These are phyloP conservation scores for Coprinopsis sp. DNA, from an alignment of 768 basidiomycete species.

Conservation along the genomic window DNA sequence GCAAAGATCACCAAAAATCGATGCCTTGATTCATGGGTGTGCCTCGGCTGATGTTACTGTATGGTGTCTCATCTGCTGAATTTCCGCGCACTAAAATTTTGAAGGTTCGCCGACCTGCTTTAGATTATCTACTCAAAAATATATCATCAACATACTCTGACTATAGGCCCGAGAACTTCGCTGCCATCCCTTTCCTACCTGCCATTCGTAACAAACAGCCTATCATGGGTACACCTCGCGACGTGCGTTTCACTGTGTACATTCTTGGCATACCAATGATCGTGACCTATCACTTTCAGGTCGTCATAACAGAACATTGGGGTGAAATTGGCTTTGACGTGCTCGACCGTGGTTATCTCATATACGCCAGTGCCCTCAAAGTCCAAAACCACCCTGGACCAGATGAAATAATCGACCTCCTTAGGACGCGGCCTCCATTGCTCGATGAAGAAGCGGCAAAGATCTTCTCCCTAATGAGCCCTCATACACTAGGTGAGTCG, in stretches of 20 bases:
- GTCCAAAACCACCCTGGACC: slow-evolving; percentile 67
- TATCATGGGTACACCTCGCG: slow-evolving; percentile 56
- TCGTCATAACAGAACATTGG: slow-evolving; percentile 66
- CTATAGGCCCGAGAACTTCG: slow-evolving; percentile 53
- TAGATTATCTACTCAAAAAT: slow-evolving; percentile 83
- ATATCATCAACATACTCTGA: slow-evolving; percentile 52
- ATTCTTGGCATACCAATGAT: neutral
- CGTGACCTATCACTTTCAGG: slow-evolving; percentile 37
- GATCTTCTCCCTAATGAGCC: slow-evolving; percentile 68
- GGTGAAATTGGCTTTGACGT: slow-evolving; percentile 72
- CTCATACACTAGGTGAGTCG: slow-evolving; percentile 36
- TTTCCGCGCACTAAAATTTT: neutral
- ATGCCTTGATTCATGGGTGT: too few species aligned
- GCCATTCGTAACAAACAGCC: slow-evolving; percentile 49
- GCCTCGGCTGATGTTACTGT: slow-evolving; percentile 46
- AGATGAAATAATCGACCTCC: slow-evolving; percentile 60
- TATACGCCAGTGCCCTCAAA: slow-evolving; percentile 60
- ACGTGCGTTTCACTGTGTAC: slow-evolving; percentile 43
- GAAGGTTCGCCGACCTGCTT: slow-evolving; percentile 50
- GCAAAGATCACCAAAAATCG: too few species aligned
- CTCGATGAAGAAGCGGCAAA: slow-evolving; percentile 49
- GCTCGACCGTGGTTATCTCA: slow-evolving; percentile 47
- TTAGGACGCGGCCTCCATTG: slow-evolving; percentile 47
- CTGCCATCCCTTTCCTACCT: slow-evolving; percentile 73
- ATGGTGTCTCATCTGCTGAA: slow-evolving; percentile 1